Base-by-base conservation (phyloP, 352 stramenopile species). In the Phytophthora parvispora region DNA sequence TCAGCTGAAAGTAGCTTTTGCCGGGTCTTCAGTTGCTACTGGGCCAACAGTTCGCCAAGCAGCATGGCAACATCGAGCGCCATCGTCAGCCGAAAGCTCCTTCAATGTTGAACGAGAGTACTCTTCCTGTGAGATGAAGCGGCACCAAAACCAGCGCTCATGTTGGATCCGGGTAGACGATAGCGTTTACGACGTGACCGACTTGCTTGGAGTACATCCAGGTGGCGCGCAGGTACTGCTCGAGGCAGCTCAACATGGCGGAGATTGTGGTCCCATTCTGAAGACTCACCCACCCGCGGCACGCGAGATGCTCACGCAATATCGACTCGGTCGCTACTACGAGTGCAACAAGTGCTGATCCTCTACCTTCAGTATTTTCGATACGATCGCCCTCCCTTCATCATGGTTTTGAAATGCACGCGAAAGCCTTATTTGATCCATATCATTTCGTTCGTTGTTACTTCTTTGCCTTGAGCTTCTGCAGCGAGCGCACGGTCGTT, bases 111-210 rank as follows among this genome's bases (percentile, higher is more conserved):
- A 86, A 15, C 84, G 87, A 7, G 84, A 87, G 40, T 95, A 91
- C 64, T 98, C 95, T 5, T 94, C 91, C 31, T 98, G 91, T 51
- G 90, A 99, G 74, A 74, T 98, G 22, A 70, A 75, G 29, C 84
- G 90, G 20, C 95, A 99, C 61, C 86, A 90, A 60, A 88, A 64
- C 8, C 61, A 77, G 25, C 79, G 82, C 2, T 98, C 93, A 15
- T 97, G 92, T 60, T 99, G 96, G 96, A 85, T 99, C 47, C 69
- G 98, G 12, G 83, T 92, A 10, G 86, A 91, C n/a, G 81, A 87
- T 38, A 77, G 80, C 50, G 89, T 98, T 22, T 98, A 97, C 65
- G 94, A 99, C 74, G 93, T 96, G 22, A 98, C 95, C 1, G 79
- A 91, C 25, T 89, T 98, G 64, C 83, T 99, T 25, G 68, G 74